Conservation (phyloP, 495 filamentous ascomycete species). For the Tetracladium setigerum region DNA sequence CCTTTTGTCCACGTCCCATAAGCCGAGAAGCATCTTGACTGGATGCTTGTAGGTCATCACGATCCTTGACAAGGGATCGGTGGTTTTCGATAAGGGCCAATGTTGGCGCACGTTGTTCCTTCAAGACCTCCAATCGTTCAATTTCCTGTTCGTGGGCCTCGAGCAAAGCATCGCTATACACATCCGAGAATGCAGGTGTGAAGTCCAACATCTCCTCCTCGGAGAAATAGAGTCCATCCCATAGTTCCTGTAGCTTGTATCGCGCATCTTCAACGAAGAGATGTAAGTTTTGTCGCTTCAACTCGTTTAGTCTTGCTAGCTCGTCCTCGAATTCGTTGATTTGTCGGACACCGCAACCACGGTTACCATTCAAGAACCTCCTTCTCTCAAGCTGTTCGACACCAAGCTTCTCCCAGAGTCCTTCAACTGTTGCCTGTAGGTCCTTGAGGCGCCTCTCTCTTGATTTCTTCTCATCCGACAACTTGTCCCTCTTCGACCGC, state of each 20-base stretch:
- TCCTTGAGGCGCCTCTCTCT: conserved; percentile 80
- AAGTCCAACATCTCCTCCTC: conserved; percentile 99
- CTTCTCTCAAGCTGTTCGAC: conserved; percentile 77
- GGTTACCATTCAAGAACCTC: conserved; percentile 61
- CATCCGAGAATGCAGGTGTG: conserved; percentile 84
- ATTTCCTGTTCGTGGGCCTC: conserved; percentile 83
- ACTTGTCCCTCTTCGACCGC: conserved; percentile 65
- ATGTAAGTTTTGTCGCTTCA: conserved; percentile 91
- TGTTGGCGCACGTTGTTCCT: conserved; percentile 80
- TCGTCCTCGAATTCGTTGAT: conserved; percentile 96
- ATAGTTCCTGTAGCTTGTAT: conserved; percentile 82
- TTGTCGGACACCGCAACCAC: conserved; percentile 72
- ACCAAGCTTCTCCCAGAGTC: conserved; percentile 81
- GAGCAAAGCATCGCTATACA: conserved; percentile 84
- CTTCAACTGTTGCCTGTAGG: conserved; percentile 63
- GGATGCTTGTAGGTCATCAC: conserved; percentile 76
- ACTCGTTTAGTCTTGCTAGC: conserved; percentile 72
- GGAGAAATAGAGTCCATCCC: conserved; percentile 88
- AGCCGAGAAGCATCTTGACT: conserved; percentile 92
- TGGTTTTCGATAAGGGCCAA: conserved; percentile 79
- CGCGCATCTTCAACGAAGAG: conserved; percentile 92
- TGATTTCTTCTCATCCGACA: conserved; percentile 86
- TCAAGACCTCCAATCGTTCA: conserved; percentile 66
- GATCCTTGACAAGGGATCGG: conserved; percentile 74
- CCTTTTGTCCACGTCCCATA: conserved; percentile 79